phyloP scores from a whole-genome alignment of 495 filamentous ascomycete genomes.

The Talaromyces wortmannii region DNA sequence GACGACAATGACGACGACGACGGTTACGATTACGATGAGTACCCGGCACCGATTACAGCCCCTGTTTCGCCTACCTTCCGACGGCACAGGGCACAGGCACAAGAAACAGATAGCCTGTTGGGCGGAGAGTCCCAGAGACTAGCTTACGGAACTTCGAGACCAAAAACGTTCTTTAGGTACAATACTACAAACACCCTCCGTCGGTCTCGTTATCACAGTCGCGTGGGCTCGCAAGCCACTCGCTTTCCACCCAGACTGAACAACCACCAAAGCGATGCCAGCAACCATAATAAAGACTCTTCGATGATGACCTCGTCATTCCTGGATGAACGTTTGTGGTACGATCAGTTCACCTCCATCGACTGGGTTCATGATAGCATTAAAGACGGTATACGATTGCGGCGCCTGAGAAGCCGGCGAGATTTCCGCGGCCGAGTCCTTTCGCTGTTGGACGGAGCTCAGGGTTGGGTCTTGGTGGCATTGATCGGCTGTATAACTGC shows the following conservation, averaged over 20 bases:
- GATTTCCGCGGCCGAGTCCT: constrained; percentile 74
- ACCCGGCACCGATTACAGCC: constrained; percentile 9
- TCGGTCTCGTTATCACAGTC: constrained; percentile 55
- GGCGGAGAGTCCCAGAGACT: background rate
- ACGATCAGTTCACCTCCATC: constrained; percentile 97
- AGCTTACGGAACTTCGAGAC: constrained; percentile 13
- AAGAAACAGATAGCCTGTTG: constrained; percentile 3
- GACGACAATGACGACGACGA: constrained; percentile 15
- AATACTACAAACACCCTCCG: constrained; percentile 35
- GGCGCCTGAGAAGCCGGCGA: constrained; percentile 71
- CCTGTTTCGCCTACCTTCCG: constrained; percentile 4
- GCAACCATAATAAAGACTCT: constrained; percentile 50
- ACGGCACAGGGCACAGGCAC: background rate
- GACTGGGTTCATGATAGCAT: constrained; percentile 99
- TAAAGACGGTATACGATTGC: constrained; percentile 84
- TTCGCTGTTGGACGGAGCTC: constrained; percentile 76
- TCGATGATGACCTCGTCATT: constrained; percentile 43
- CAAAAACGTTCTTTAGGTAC: constrained; percentile 22
- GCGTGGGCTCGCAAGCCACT: constrained; percentile 53
- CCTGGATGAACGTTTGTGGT: constrained; percentile 89
- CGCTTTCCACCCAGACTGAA: constrained; percentile 38
- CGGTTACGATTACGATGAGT: constrained; percentile 8
- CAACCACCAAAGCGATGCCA: constrained; percentile 25
- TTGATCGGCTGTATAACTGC: constrained; percentile 87
- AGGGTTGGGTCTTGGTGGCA: constrained; percentile 92